phyloP scores from a whole-genome alignment of 192 early-diverging fungal genomes.

The Coemansia nantahalensis region DNA sequence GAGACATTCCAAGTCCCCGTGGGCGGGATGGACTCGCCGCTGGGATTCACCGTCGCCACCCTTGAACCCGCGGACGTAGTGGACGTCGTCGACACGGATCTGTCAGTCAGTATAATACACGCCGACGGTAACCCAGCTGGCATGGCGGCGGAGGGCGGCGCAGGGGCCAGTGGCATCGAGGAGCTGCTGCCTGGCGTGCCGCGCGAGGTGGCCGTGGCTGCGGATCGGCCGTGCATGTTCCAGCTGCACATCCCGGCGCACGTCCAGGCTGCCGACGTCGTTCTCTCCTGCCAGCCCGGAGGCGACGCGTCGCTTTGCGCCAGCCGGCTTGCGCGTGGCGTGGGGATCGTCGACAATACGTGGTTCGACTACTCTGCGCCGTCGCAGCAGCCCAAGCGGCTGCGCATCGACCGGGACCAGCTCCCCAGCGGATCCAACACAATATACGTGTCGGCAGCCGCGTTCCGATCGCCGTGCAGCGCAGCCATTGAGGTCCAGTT shows the following conservation, averaged over 20 bases:
- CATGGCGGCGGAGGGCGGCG: not conserved
- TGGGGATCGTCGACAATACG: constrained; percentile 18
- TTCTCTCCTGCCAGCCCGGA: constrained; percentile 14
- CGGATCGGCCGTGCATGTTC: constrained; percentile 1
- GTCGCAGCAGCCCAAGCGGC: constrained; percentile 22
- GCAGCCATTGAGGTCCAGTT: constrained; percentile 16
- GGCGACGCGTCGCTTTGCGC: constrained; percentile 41
- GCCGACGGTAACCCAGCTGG: constrained; percentile 5
- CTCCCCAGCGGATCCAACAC: constrained; percentile 12
- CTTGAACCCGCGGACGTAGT: constrained; percentile 67
- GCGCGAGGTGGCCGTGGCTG: not conserved
- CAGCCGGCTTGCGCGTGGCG: constrained; percentile 22
- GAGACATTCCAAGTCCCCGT: constrained; percentile 61
- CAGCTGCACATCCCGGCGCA: constrained; percentile 15
- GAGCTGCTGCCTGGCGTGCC: constrained; percentile 9
- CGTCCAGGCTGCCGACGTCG: constrained; percentile 3
- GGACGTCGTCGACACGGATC: constrained; percentile 73
- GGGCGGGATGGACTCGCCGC: constrained; percentile 35
- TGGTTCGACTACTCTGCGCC: constrained; percentile 38
- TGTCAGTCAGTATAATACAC: constrained; percentile 75
- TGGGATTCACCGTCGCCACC: constrained; percentile 61
- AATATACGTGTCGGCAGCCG: constrained; percentile 19
- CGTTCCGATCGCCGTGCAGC: constrained; percentile 6
- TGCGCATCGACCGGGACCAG: constrained; percentile 11
- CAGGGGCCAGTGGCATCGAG: constrained; percentile 8